Conservation (phyloP, 2,329 filamentous ascomycete genomes). For the Apiospora koreana region DNA sequence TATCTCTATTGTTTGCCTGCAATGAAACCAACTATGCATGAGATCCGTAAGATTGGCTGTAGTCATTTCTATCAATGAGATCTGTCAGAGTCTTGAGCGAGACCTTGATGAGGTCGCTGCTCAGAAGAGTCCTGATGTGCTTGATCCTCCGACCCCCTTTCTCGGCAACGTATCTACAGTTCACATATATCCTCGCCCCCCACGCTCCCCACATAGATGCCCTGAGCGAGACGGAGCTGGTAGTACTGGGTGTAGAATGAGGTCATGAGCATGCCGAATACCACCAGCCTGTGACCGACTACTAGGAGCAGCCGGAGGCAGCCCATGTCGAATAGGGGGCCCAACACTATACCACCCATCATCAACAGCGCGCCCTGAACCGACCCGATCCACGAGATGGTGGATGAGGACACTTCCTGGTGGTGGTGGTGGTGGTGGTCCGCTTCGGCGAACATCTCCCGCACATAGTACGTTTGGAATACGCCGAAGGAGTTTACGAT, state of each 20-base stretch:
- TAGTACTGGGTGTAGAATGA: slow-evolving; percentile 50
- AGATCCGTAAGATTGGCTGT: not conserved
- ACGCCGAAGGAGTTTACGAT: slow-evolving; percentile 53
- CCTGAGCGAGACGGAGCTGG: slow-evolving; percentile 54
- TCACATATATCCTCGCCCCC: too few relatives aligned
- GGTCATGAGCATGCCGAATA: slow-evolving; percentile 56
- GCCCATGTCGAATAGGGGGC: slow-evolving; percentile 54
- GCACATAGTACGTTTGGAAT: slow-evolving; percentile 56
- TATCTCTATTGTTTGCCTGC: not conserved
- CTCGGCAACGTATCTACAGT: too few relatives aligned
- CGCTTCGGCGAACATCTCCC: slow-evolving; percentile 39
- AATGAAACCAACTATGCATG: not conserved
- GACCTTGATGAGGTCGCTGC: not conserved
- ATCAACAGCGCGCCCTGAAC: slow-evolving; percentile 54
- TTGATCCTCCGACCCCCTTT: too few relatives aligned
- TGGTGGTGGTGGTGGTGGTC: not conserved
- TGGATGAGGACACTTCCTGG: not conserved
- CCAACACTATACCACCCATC: slow-evolving; percentile 50
- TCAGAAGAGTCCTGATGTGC: too few relatives aligned
- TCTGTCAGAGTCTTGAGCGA: too few relatives aligned
- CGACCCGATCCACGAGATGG: slow-evolving; percentile 55
- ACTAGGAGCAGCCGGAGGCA: slow-evolving; percentile 45
- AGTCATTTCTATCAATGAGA: not conserved
- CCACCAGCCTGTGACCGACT: slow-evolving; percentile 44
- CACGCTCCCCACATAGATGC: slow-evolving; percentile 50